Base-by-base conservation (phyloP, 805 yeast species). In the Debaryomyces hansenii region DNA sequence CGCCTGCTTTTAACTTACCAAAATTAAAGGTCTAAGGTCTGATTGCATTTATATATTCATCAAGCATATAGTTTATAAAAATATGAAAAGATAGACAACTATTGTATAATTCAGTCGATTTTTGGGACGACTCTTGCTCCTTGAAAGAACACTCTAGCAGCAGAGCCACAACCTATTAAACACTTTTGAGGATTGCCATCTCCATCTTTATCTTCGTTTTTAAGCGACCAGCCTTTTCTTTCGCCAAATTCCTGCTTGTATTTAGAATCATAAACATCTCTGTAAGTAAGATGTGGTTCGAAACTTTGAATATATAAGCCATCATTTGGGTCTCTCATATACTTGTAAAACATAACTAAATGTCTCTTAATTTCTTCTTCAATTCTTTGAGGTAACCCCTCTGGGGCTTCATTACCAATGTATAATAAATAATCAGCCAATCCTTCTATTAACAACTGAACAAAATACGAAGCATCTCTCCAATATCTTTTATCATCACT, bases 111-210 rank as follows among this genome's bases (percentile, higher is more conserved):
- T 14, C 36, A 54, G 14, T 49, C 48, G 33, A 66, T 58, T 39
- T 58, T 54, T 6, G 72, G 70, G 12, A 72, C 65, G 0, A 82
- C 66, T 54, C 89, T 69, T 5, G 84, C 88, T 34, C 83, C 83
- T 62, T 84, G 87, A 64, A 83, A 79, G 65, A 83, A 84, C 4
- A 80, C 74, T 56, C 89, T 74, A 4, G 89, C 88, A 8, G 89
- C 90, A 12, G 87, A 70, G 12, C 80, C 89, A 40, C 73, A 69
- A 3, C 84, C 85, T 68, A 85, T 83, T 55, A 85, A 67, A 40
- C 80, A 75, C 59, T 82, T 78, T 41, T 68, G 74, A 18, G 75
- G 73, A 24, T 62, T 60, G 16, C 16, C 34, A 18, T 77, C 79
- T 8, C 60, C 66, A 48, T 69, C 74, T 51, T 80, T 74, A 60